These are phyloP conservation scores for Saturnispora zaruensis DNA, from an alignment of 805 yeast genomes.

Conservation along the genomic window DNA sequence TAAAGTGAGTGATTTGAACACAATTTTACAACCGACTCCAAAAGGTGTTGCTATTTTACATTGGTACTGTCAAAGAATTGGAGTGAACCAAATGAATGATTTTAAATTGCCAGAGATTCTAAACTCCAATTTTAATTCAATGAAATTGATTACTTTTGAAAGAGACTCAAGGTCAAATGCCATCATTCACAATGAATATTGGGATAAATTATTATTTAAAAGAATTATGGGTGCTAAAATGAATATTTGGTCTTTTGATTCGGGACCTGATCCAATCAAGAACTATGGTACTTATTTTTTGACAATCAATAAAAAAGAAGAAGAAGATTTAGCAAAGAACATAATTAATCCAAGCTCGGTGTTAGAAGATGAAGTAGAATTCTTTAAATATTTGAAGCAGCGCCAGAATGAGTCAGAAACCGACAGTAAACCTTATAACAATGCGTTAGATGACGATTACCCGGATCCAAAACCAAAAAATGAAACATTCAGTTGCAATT, in stretches of 20 bases:
- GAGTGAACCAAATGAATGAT: constrained; percentile 21
- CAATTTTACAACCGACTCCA: constrained; percentile 73
- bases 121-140: constrained; percentile 53
- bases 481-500: constrained; percentile 14
- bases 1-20: constrained; percentile 28
- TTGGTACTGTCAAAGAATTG: constrained; percentile 49
- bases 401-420: constrained; percentile 13
- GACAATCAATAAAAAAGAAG: constrained; percentile 4
- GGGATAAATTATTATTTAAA: constrained; percentile 57
- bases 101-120: constrained; percentile 31
- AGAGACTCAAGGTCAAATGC: constrained; percentile 50
- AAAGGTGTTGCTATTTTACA: constrained; percentile 74
- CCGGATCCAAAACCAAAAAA: background rate
- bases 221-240: constrained; percentile 55
- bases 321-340: background rate
- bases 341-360: constrained; percentile 2
- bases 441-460: background rate
- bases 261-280: constrained; percentile 41
- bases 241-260: constrained; percentile 59
- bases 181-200: constrained; percentile 51
- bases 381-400: constrained; percentile 19
- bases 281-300: constrained; percentile 16
- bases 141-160: constrained; percentile 62
- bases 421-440: background rate
- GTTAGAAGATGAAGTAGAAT: constrained; percentile 13